Evolutionary conservation across 2,329 filamentous ascomycete species (phyloP), one percentile per base, ranked within the genome.

Genomic region (Aspergillus sp.): DNA sequence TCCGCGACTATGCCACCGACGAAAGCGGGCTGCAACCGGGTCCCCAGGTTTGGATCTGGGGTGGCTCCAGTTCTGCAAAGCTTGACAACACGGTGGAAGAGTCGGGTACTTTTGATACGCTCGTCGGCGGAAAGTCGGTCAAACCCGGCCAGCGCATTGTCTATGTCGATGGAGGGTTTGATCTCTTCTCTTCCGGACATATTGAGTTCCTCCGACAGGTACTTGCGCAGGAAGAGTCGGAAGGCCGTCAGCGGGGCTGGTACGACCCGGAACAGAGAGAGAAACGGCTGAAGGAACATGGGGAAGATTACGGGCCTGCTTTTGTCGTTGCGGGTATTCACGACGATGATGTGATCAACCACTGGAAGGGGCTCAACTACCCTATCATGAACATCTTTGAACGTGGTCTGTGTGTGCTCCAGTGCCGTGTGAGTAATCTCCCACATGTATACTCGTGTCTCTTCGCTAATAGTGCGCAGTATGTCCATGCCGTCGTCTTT

Each of bases 381-480:
- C 94, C 94, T 22, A 97, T 99, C 75, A 99, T 99, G 94, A 99
- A 97, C 77, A 92, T 96, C 52, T 96, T 93, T 65, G 94, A 99
- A 78, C 87, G 94, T 40, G 92, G 92, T 1, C 84, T 99, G 19
- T 99, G 94, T 69, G 93, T 97, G 26, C 77, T 97, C 57, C 94
- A 99, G 68, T 99, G 94, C 79, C 88, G 88, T 72, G 90, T 93
- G 78, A 65, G 82, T 71, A 41, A 19, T 50, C 26, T 13, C 10
- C 30, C 13, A 26, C 13, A 35, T 17, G 44, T 9, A 13, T n/a
- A 26, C 14, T 16, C 19, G 4, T 4, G 7, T 36, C 3, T n/a
- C 24, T 13, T 9, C 33, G 20, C 49, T 55, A 42, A 59, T 43
- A 47, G 22, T 45, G 11, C 16, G 49, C 58, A 95, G 86, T 95